Evolutionary conservation across 2,329 filamentous ascomycete species (phyloP).

Genomic region (Sclerotinia sclerotiorum): DNA sequence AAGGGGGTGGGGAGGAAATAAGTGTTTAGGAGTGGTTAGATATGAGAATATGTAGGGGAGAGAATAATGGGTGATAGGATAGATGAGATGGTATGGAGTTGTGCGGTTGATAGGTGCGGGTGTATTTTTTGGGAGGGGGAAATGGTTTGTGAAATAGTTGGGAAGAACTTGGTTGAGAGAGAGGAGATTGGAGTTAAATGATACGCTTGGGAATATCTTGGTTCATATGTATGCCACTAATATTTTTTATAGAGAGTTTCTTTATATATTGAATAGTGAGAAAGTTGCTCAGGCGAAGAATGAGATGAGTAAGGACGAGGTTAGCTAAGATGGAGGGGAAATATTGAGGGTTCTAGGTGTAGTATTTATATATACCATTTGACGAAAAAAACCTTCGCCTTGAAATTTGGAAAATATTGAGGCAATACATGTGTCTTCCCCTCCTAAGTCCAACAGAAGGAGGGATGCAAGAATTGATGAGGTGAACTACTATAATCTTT

Average conservation of each 20-base stretch:
- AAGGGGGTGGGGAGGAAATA: too few species aligned
- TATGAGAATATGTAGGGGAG: neutral
- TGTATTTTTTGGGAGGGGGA: neutral
- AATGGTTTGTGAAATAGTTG: neutral
- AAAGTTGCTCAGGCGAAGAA: neutral
- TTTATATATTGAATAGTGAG: neutral
- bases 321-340: too few species aligned
- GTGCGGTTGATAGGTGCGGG: neutral
- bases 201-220: neutral
- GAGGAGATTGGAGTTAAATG: neutral
- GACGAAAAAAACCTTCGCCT: too few species aligned
- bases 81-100: neutral
- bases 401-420: too few species aligned
- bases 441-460: too few species aligned
- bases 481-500: too few species aligned
- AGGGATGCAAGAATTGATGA: too few species aligned
- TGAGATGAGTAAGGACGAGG: too few species aligned
- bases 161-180: neutral
- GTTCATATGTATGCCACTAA: slow-evolving; percentile 1
- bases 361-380: too few species aligned
- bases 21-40: neutral
- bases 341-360: too few species aligned
- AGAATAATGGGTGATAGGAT: neutral
- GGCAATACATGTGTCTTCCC: too few species aligned
- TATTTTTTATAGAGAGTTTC: neutral